Conservation (phyloP, 139 green algal genomes). For the Picochlorum costavermella region DNA sequence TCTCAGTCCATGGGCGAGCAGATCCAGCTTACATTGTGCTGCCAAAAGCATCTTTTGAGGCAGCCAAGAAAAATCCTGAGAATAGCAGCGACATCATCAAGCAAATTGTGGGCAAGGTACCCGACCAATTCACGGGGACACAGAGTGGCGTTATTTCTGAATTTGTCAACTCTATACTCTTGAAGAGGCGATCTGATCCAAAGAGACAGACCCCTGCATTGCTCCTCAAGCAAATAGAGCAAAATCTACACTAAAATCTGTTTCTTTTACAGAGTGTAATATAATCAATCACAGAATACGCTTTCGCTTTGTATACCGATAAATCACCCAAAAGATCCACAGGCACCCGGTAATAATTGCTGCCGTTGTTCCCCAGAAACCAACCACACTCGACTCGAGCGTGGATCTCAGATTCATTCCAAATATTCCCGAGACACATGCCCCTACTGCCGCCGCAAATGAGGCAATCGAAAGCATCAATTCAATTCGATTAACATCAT, state of each 20-base stretch:
- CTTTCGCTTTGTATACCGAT: constrained; percentile 63
- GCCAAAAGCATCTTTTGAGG: no score
- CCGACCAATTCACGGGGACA: no score
- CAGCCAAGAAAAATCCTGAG: no score
- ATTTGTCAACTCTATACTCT: no score
- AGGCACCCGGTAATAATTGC: constrained; percentile 64
- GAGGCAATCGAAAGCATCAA: constrained; percentile 79
- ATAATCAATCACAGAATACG: constrained; percentile 57
- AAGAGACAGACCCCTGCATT: neutral
- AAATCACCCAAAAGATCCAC: constrained; percentile 61
- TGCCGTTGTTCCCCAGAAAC: constrained; percentile 74
- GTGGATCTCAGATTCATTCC: constrained; percentile 52
- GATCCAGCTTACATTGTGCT: no score
- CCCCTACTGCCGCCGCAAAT: constrained; percentile 81
- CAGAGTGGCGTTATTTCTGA: no score
- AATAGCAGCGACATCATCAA: no score
- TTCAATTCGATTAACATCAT: constrained; percentile 81
- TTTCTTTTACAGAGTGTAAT: no score
- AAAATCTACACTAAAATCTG: neutral
- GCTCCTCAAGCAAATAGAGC: neutral
- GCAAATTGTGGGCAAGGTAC: no score
- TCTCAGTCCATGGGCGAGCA: no score
- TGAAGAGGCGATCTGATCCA: neutral
- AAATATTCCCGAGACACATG: constrained; percentile 84
- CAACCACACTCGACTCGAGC: constrained; percentile 68